A percentile compares a stretch with the other conserved stretches of the same genome.
Conservation (phyloP, 1,284 basidiomycete genomes). For the Volvariella volvacea region DNA sequence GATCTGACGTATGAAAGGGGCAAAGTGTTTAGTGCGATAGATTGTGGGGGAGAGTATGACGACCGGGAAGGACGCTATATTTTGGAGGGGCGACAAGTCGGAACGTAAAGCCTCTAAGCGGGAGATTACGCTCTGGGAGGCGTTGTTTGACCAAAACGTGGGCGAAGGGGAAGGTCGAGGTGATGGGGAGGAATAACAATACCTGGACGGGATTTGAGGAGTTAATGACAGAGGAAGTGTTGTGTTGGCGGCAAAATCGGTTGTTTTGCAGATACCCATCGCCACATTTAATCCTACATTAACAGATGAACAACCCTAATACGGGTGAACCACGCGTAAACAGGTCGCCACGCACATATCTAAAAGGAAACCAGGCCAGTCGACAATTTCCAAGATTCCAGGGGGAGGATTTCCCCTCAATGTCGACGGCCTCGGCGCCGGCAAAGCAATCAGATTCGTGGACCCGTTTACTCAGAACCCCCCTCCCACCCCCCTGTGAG, state of each 20-base stretch:
- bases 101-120: too few relatives aligned
- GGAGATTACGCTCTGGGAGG: too few relatives aligned
- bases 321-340: slow-evolving; percentile 29
- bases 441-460: slow-evolving; percentile 19
- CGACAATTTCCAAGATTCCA: slow-evolving; percentile 15
- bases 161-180: neutral
- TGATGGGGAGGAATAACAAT: neutral
- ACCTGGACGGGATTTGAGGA: slow-evolving; percentile 9
- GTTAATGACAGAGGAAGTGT: slow-evolving; percentile 14
- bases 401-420: slow-evolving; percentile 8
- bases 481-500: slow-evolving; percentile 7
- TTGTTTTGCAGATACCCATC: slow-evolving; percentile 19
- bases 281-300: slow-evolving; percentile 19
- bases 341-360: slow-evolving; percentile 21
- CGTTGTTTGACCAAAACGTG: neutral
- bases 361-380: slow-evolving; percentile 23
- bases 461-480: slow-evolving; percentile 15
- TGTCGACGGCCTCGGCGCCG: slow-evolving; percentile 17
- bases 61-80: too few relatives aligned
- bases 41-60: too few relatives aligned
- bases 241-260: slow-evolving; percentile 21
- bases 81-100: too few relatives aligned
- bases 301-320: slow-evolving; percentile 23
- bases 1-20: too few relatives aligned
- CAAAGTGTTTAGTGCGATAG: too few relatives aligned